phyloP scores from a whole-genome alignment of 495 filamentous ascomycete genomes.

The Aspergillus saccharolyticus region DNA sequence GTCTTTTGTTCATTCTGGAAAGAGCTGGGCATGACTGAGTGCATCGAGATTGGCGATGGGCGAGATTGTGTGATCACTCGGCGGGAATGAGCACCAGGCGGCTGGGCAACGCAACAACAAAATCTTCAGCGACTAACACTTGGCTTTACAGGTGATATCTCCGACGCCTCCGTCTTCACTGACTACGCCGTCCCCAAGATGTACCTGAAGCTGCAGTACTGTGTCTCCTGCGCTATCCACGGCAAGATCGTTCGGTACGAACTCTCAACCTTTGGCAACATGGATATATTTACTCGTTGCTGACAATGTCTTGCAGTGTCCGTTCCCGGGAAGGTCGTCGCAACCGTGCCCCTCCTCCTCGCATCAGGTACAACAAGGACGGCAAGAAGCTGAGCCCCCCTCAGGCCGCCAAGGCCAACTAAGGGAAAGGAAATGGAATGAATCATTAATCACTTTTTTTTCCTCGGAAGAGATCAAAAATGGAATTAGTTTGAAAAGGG shows the following conservation, averaged over 20 bases:
- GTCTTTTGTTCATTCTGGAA: conserved; percentile 11
- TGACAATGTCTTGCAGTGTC: conserved; percentile 58
- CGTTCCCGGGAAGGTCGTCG: conserved; percentile 94
- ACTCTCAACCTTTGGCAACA: conserved; percentile 1
- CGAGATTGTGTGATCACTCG: conserved; percentile 9
- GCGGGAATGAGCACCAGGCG: conserved; percentile 5
- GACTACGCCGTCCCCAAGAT: conserved; percentile 99
- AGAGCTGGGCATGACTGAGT: conserved; percentile 1
- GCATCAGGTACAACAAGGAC: conserved; percentile 99
- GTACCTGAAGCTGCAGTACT: conserved; percentile 99
- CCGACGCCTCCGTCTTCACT: conserved; percentile 95
- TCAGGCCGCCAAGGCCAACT: conserved; percentile 65
- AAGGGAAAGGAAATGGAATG: conserved; percentile 31
- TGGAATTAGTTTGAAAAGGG: conserved; percentile 24
- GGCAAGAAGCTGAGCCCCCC: conserved; percentile 99
- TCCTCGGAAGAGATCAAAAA: conserved; percentile 33
- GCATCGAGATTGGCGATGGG: conserved; percentile 1
- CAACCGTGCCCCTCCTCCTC: conserved; percentile 95
- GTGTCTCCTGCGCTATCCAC: conserved; percentile 99
- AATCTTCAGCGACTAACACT: not conserved
- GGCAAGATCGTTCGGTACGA: conserved; percentile 99
- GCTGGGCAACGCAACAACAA: conserved; percentile 3
- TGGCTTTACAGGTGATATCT: conserved; percentile 84
- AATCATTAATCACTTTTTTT: conserved; percentile 2
- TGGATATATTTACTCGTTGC: not conserved